These are phyloP conservation scores for Triticum turgidum DNA, from an alignment of 176 grass and related monocot species.

Conservation along the genomic window DNA sequence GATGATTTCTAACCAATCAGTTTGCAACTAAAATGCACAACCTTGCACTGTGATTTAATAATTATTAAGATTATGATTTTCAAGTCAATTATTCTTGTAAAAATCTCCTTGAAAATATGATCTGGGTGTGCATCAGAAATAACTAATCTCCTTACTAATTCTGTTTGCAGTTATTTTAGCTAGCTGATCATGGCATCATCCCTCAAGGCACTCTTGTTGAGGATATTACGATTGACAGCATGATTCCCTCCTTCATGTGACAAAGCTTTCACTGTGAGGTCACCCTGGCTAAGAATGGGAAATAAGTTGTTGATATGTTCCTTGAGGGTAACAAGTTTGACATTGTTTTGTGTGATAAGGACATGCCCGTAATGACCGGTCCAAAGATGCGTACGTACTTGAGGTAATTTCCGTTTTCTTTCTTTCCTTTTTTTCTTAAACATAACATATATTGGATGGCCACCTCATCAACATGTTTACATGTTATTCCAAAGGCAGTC, in stretches of 20 bases:
- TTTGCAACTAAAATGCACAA: too few species aligned
- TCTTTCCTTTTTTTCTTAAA: neutral
- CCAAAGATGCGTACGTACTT: slow-evolving; percentile 10
- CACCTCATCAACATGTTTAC: neutral
- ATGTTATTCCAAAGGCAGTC: neutral
- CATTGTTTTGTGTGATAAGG: slow-evolving; percentile 9
- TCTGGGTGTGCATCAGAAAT: neutral
- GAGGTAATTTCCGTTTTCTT: neutral
- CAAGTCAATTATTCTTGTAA: too few species aligned
- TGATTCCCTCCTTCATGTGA: neutral
- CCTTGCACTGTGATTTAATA: too few species aligned
- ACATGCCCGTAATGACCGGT: slow-evolving; percentile 23
- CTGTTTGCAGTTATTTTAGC: neutral
- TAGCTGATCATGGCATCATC: neutral
- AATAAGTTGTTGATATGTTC: slow-evolving; percentile 27
- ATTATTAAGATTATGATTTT: too few species aligned
- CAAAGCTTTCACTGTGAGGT: neutral
- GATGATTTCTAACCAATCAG: too few species aligned
- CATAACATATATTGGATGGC: too few species aligned
- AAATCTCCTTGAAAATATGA: too few species aligned
- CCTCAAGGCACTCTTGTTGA: slow-evolving; percentile 17
- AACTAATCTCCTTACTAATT: neutral
- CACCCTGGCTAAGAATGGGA: slow-evolving; percentile 11
- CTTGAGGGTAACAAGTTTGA: slow-evolving; percentile 16
- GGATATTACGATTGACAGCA: neutral